Percentiles rank a stretch among this genome's conserved stretches.
Evolutionary conservation across 2,329 filamentous ascomycete genomes (phyloP).

Genomic region (Blastomyces percursus): DNA sequence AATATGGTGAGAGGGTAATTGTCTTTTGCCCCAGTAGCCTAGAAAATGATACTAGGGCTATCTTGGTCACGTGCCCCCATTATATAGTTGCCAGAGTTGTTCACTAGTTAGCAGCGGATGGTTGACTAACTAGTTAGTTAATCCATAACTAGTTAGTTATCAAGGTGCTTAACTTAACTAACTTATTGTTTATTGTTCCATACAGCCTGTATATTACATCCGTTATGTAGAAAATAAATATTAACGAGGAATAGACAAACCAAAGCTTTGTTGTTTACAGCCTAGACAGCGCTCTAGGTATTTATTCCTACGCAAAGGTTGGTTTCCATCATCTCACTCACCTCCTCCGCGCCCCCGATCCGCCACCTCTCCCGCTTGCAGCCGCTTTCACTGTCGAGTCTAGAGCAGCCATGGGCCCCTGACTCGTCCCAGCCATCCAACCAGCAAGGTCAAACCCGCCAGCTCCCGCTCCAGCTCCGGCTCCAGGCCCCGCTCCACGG

Average conservation of each 20-base stretch:
- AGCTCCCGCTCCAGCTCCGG: constrained; percentile 37
- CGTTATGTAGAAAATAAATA: neutral
- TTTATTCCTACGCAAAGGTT: too few relatives aligned
- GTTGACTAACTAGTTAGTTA: too few relatives aligned
- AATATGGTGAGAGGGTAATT: too few relatives aligned
- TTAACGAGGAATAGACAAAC: neutral
- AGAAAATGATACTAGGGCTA: too few relatives aligned
- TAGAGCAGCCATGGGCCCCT: constrained; percentile 24
- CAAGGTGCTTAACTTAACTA: too few relatives aligned
- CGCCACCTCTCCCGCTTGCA: constrained; percentile 3
- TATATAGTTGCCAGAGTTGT: too few relatives aligned
- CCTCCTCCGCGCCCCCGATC: neutral
- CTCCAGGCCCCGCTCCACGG: constrained; percentile 18
- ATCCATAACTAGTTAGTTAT: too few relatives aligned
- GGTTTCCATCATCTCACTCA: neutral
- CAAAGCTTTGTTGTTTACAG: neutral
- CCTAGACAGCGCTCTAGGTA: neutral
- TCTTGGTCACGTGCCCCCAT: too few relatives aligned
- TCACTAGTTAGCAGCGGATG: too few relatives aligned
- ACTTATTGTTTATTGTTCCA: too few relatives aligned
- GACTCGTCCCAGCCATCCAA: constrained; percentile 52
- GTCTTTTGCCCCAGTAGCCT: too few relatives aligned
- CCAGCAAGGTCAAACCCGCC: constrained; percentile 56
- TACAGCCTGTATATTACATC: neutral
- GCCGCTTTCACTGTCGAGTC: constrained; percentile 18